These are phyloP conservation scores for Metschnikowia corniflorae DNA, from an alignment of 805 yeast species.

Conservation along the genomic window DNA sequence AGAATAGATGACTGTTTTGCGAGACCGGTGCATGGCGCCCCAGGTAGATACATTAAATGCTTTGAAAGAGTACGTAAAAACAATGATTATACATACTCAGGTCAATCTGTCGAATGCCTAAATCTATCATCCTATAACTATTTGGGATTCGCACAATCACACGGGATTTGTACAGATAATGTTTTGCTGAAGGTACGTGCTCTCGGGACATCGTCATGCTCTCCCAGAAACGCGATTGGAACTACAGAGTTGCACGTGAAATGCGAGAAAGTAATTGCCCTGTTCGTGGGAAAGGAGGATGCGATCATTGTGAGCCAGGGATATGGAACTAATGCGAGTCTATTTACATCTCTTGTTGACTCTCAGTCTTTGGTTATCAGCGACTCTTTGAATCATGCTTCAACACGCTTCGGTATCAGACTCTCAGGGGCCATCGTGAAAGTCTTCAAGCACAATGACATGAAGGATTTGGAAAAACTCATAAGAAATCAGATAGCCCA, in stretches of 20 bases:
- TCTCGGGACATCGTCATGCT: constrained; percentile 76
- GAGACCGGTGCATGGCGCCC: constrained; percentile 95
- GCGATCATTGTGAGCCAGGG: constrained; percentile 89
- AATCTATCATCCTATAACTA: constrained; percentile 91
- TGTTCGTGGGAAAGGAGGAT: constrained; percentile 88
- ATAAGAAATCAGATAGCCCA: constrained; percentile 82
- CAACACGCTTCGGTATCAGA: constrained; percentile 92
- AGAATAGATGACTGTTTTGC: constrained; percentile 94
- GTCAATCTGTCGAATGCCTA: constrained; percentile 71
- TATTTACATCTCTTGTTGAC: constrained; percentile 80
- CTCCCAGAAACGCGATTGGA: constrained; percentile 73
- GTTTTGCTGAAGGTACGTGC: constrained; percentile 61
- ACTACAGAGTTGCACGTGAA: constrained; percentile 67
- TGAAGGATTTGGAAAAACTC: constrained; percentile 70
- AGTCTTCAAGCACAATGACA: constrained; percentile 89
- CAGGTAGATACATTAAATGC: constrained; percentile 86
- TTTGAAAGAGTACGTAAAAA: constrained; percentile 74
- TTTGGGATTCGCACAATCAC: constrained; percentile 94
- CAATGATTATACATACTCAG: constrained; percentile 66
- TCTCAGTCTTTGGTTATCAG: constrained; percentile 86
- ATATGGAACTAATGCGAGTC: constrained; percentile 88
- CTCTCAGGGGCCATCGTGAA: constrained; percentile 89
- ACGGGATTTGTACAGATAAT: constrained; percentile 82
- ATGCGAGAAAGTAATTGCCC: constrained; percentile 76
- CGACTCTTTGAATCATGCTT: constrained; percentile 93